Conservation (phyloP, 192 early-diverging fungal genomes). For the Backusella psychrophila region DNA sequence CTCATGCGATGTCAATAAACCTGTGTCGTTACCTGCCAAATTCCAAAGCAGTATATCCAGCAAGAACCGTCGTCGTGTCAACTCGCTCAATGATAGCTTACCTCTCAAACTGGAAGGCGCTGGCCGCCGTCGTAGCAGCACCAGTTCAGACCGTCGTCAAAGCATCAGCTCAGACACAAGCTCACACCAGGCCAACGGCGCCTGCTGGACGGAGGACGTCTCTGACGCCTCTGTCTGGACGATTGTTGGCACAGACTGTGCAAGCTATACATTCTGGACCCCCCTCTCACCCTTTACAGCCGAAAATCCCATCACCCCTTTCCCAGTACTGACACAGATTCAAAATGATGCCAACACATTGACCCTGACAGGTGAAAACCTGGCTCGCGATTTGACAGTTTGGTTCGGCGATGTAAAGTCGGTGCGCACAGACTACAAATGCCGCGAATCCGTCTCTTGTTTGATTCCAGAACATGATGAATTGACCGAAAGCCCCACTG, state of each 20-base stretch:
- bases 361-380: constrained; percentile 64
- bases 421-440: constrained; percentile 46
- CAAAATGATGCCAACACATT: constrained; percentile 32
- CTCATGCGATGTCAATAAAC: constrained; percentile 36
- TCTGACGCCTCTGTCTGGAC: constrained; percentile 89
- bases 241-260: constrained; percentile 76
- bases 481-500: constrained; percentile 13
- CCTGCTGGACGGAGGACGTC: constrained; percentile 73
- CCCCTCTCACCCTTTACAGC: constrained; percentile 18
- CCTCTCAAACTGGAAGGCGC: constrained; percentile 8
- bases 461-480: constrained; percentile 33
- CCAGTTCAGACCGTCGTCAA: not conserved
- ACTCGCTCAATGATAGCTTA: constrained; percentile 47
- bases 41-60: not conserved
- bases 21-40: constrained; percentile 8
- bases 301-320: not conserved
- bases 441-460: constrained; percentile 38
- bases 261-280: constrained; percentile 50
- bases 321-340: constrained; percentile 10
- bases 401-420: constrained; percentile 63
- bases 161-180: not conserved
- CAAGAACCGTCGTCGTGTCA: constrained; percentile 49
- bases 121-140: constrained; percentile 3
- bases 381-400: constrained; percentile 63
- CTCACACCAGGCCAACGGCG: not conserved